Evolutionary conservation across 352 stramenopile genomes (phyloP).

Genomic region (Stephanocyclus meneghinianus): DNA sequence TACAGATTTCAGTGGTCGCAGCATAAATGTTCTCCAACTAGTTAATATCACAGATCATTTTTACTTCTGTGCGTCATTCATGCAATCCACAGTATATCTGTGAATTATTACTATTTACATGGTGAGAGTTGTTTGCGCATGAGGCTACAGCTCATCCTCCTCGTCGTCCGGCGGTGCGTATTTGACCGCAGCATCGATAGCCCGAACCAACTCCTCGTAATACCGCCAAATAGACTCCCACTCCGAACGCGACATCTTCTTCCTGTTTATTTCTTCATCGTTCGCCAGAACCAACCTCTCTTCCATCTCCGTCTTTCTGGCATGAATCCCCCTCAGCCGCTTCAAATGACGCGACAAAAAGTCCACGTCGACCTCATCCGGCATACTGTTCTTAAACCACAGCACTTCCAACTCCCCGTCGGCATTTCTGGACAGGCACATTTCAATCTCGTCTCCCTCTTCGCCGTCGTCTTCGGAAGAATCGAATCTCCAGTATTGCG

Average conservation of each 20-base stretch:
- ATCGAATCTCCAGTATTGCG: slow-evolving; percentile 52
- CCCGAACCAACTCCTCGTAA: slow-evolving; percentile 28
- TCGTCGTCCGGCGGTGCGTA: neutral
- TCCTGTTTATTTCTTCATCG: neutral
- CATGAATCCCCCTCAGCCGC: slow-evolving; percentile 24
- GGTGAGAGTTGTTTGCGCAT: neutral
- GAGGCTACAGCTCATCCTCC: slow-evolving; percentile 17
- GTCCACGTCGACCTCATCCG: slow-evolving; percentile 26
- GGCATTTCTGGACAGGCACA: slow-evolving; percentile 22
- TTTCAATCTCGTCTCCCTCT: slow-evolving; percentile 28
- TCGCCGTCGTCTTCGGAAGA: slow-evolving; percentile 17
- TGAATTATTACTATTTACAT: no score
- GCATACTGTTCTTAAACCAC: slow-evolving; percentile 21
- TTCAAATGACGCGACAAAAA: slow-evolving; percentile 36
- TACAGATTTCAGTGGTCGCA: no score
- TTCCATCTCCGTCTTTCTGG: slow-evolving; percentile 30
- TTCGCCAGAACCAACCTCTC: slow-evolving; percentile 26
- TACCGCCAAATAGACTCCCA: slow-evolving; percentile 55
- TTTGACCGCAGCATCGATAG: slow-evolving; percentile 31
- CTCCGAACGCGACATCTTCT: slow-evolving; percentile 37
- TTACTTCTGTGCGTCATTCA: no score
- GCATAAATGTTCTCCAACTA: neutral
- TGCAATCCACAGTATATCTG: no score
- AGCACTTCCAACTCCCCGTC: slow-evolving; percentile 23
- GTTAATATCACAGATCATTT: no score